phyloP scores from a whole-genome alignment of 805 yeast genomes.

The Brettanomyces bruxellensis region DNA sequence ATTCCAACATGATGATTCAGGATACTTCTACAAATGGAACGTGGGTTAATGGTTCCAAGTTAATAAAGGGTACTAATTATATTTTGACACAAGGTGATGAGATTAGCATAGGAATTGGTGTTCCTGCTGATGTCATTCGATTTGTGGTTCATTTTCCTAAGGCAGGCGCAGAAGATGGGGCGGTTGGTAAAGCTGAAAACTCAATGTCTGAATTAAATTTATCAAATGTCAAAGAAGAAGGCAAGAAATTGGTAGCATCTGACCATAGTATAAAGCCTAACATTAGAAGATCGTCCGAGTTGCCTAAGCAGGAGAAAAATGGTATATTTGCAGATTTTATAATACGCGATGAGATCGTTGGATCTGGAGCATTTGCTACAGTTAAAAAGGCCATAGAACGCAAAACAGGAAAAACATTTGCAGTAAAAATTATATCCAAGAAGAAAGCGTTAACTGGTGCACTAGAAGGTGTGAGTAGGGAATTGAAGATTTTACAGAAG shows the following conservation, averaged over 20 bases:
- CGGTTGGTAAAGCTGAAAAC: slow-evolving; percentile 6
- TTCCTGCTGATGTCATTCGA: slow-evolving; percentile 54
- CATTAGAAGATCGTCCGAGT: slow-evolving; percentile 1
- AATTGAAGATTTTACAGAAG: slow-evolving; percentile 68
- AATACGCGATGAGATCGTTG: slow-evolving; percentile 76
- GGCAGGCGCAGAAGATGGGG: slow-evolving; percentile 19
- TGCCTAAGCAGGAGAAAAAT: neutral
- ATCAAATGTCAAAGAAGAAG: neutral
- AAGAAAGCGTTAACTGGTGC: slow-evolving; percentile 70
- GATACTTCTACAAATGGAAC: slow-evolving; percentile 93
- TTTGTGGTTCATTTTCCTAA: slow-evolving; percentile 43
- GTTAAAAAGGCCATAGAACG: slow-evolving; percentile 88
- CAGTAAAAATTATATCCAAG: slow-evolving; percentile 83
- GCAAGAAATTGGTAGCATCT: neutral
- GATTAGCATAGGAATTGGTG: slow-evolving; percentile 82
- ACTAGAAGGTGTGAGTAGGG: slow-evolving; percentile 76
- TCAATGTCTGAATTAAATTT: neutral
- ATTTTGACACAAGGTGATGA: slow-evolving; percentile 89
- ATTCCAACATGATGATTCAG: slow-evolving; percentile 38
- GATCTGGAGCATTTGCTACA: slow-evolving; percentile 98
- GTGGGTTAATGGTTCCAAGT: slow-evolving; percentile 61
- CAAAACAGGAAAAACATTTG: slow-evolving; percentile 74
- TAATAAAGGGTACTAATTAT: slow-evolving; percentile 72
- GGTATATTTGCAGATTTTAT: slow-evolving; percentile 45
- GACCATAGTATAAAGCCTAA: neutral